A percentile compares a stretch with the other conserved stretches of the same genome.
Conservation (phyloP, 2,329 filamentous ascomycete genomes). For the Alternaria sp. region DNA sequence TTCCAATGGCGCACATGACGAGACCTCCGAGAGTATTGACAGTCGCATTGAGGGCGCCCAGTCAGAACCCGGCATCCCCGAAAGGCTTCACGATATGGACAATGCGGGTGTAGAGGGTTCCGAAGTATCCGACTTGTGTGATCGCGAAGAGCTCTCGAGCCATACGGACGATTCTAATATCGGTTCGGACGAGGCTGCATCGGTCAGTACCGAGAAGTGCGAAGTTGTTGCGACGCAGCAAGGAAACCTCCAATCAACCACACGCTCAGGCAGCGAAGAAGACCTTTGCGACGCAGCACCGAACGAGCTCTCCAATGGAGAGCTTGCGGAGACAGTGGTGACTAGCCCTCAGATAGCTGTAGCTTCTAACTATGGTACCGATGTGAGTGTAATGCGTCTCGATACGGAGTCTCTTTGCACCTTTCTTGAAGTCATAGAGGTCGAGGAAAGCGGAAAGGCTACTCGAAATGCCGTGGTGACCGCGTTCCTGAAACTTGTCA, state of each 20-base stretch:
- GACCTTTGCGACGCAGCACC: accelerated
- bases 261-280: background rate
- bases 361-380: background rate
- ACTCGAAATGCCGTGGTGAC: background rate
- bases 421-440: background rate
- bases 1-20: background rate
- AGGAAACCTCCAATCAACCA: background rate
- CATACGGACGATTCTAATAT: accelerated
- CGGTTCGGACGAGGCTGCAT: background rate
- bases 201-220: background rate
- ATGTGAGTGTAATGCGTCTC: background rate
- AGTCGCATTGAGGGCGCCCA: background rate
- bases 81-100: background rate
- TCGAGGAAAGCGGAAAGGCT: background rate
- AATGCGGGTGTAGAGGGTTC: accelerated
- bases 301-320: background rate
- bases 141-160: background rate
- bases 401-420: background rate
- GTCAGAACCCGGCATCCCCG: background rate
- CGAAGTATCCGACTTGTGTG: background rate
- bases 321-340: background rate
- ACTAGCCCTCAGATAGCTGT: background rate
- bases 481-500: background rate
- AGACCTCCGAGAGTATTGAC: background rate
- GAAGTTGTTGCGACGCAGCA: background rate